Evolutionary conservation across 345 rosid species (phyloP), one percentile per base, ranked within the genome.

Genomic region (Euclidium syriacum): DNA sequence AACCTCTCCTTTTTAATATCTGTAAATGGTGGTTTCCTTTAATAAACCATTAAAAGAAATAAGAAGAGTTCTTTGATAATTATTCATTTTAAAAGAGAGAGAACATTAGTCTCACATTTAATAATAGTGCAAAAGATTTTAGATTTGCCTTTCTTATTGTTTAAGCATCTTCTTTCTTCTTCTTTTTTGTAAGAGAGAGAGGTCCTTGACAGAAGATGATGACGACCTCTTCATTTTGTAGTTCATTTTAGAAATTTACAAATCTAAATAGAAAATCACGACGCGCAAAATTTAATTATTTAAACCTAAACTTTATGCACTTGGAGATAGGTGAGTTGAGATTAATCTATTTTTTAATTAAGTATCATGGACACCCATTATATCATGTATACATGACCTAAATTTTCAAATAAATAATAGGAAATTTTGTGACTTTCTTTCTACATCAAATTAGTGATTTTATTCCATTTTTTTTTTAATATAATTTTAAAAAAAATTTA

Each of bases 121-220:
- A 22, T 23, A 23, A 44, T 46, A 39, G 51, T 39, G 36, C 24
- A 47, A 33, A 38, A 68, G 57, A 54, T 29, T 29, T 47, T 53
- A 52, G 64, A 60, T 65, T 39, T 74, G 75, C 59, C 79, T 77
- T 80, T 80, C 74, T 76, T 75, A 80, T 69, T 81, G 78, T 77
- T 76, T 53, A 64, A 80, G 85, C 82, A 82, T 79, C 80, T 80
- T n/a, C n/a, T n/a, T n/a, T n/a, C n/a, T n/a, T n/a, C n/a, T n/a
- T n/a, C n/a, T 39, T 39, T n/a, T 39, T 77, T 79, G 82, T 80
- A 78, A 82, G 79, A 75, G 73, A 68, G 75, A 63, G 66, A 69
- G n/a, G n/a, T n/a, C n/a, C n/a, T n/a, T 75, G 80, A 55, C 71
- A 72, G 75, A 58, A 59, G 80, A 52, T 62, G 78, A 64, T 76